Conservation (phyloP, 1,284 basidiomycete genomes). For the Schizophyllum commune region DNA sequence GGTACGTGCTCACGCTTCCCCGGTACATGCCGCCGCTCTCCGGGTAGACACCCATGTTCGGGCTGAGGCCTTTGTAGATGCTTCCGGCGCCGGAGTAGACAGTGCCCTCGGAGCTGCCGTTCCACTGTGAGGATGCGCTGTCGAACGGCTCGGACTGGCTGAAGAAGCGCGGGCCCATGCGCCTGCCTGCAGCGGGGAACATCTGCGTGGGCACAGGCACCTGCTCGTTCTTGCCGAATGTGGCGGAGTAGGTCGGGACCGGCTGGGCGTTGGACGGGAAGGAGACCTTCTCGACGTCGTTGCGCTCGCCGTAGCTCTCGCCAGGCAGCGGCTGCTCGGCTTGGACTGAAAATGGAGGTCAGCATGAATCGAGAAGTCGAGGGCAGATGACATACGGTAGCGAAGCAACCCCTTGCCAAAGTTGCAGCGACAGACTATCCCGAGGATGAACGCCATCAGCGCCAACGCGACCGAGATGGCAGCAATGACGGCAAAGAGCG, state of each 20-base stretch:
- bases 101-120: not conserved
- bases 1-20: not conserved
- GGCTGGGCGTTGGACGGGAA: constrained; percentile 49
- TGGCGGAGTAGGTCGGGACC: constrained; percentile 46
- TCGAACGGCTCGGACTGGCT: constrained; percentile 35
- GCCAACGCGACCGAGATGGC: constrained; percentile 51
- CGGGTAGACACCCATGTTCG: not conserved
- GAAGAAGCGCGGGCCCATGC: constrained; percentile 44
- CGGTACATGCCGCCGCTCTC: not conserved
- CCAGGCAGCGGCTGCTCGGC: constrained; percentile 43
- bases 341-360: constrained; percentile 37
- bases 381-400: constrained; percentile 43
- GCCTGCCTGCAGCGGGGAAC: constrained; percentile 20
- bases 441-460: constrained; percentile 47
- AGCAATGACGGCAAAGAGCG: constrained; percentile 63
- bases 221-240: constrained; percentile 35
- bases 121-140: constrained; percentile 4
- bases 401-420: constrained; percentile 66
- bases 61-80: not conserved
- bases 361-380: not conserved
- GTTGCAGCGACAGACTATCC: constrained; percentile 59
- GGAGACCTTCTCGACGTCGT: constrained; percentile 54
- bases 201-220: constrained; percentile 33
- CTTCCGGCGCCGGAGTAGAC: not conserved
- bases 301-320: constrained; percentile 34